Base-by-base conservation (phyloP, 2,329 filamentous ascomycete species). In the Colletotrichum falcatum region DNA sequence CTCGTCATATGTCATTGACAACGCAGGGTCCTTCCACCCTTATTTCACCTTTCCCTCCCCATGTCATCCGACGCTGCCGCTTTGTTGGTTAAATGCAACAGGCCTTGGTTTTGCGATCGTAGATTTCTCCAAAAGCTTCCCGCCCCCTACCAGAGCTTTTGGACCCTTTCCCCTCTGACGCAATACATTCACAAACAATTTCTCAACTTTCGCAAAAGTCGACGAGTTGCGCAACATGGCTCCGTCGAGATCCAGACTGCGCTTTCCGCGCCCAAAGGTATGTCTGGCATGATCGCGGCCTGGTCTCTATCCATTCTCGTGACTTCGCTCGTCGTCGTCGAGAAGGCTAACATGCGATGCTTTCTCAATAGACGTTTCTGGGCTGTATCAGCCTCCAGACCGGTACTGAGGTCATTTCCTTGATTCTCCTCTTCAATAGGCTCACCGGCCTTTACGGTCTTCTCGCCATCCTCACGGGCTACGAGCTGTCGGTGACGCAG, bases 391-490 rank as follows among this genome's bases (percentile, higher is more conserved):
- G 92, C 78, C 90, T 98, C 65, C 92, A 94, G 76, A 95, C 93
- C 42, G 95, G 94, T 74, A 91, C 93, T 56, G 94, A 96, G 75
- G 88, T 98, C 77, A 94, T 97, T 76, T 91, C 92, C 5, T 86
- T 96, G 72, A 90, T 92, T 14, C 89, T 97, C 73, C 87, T 97
- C 65, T 91, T 98, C 83, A 98, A 98, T 87, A 97, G 97, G 82
- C 89, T 95, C 74, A 95, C 94, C 60, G 95, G 94, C 68, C 86
- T 97, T 75, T 98, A 97, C 81, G 95, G 95, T 74, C 87, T 98
- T 53, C 91, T 98, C 75, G 94, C 95, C 70, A 88, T 97, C 75
- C 85, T 97, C 74, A 97, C 95, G 30, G 95, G 95, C 78, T 94
- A 93, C 81, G 86, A 91, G 75, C 89, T 97, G 73, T 95, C 94